Evolutionary conservation across 768 basidiomycete genomes (phyloP), one percentile per base, ranked within the genome.

Genomic region (Mrakia blollopis): DNA sequence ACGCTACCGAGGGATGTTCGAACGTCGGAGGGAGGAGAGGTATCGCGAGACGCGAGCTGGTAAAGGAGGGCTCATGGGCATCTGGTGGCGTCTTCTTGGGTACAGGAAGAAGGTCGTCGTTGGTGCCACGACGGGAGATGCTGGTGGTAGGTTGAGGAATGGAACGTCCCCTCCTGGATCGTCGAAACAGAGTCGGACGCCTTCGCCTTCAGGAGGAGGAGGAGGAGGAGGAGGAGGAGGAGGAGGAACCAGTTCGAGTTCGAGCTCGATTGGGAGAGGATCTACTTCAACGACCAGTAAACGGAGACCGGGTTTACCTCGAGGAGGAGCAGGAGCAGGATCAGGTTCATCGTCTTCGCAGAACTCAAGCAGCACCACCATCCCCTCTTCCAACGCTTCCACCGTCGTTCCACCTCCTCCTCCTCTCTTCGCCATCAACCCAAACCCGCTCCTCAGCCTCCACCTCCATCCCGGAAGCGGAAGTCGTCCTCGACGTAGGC

Each of bases 1-100:
- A 83, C 88, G 93, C 23, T 94, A 98, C 84, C 88, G 96, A 30
- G 86, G 89, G 13, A 90, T 89, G 41, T 98, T 97, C 83, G 96
- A 98, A 84, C 85, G 90, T 71, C 86, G 87, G 79, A 84, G 93
- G 35, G 89, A 89, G 78, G 91, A 91, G 80, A 87, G 87, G 73
- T 88, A 88, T 79, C 86, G 87, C 37, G 79, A 80, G 74, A 32
- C 68, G 41, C 47, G 77, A n/a, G 77, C 77, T 25, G 32, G 41
- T 7, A 57, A 77, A 37, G 50, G 23, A 9, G 76, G 76, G 1
- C 71, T 77, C 21, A 44, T 52, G 18, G 76, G 76, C 28, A 32
- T 71, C 2, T 74, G 73, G 77, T 74, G 77, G 73, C 23, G 73
- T 32, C 14, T 70, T 25, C 35, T 78, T 35, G 76, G 76, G 6